These are phyloP conservation scores for Diaporthe sp. DNA, from an alignment of 2,329 filamentous ascomycete species.

Conservation along the genomic window DNA sequence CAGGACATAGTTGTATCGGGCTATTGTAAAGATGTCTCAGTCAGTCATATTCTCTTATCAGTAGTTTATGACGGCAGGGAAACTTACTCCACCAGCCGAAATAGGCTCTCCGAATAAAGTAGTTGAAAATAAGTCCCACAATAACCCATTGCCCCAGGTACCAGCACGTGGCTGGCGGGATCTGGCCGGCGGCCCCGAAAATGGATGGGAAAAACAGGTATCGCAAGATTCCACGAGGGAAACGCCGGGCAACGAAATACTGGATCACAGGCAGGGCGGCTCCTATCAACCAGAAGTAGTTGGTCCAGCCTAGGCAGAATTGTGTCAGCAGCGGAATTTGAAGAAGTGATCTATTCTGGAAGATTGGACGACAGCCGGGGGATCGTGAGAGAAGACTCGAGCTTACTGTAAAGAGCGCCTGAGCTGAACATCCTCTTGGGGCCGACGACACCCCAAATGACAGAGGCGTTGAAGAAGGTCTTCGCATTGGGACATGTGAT, in stretches of 20 bases:
- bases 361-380: too few relatives aligned
- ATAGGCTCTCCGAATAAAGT: slow-evolving; percentile 58
- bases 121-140: slow-evolving; percentile 66
- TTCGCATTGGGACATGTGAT: slow-evolving; percentile 67
- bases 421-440: slow-evolving; percentile 61
- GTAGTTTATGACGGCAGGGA: not conserved
- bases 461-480: slow-evolving; percentile 69
- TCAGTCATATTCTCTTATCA: not conserved
- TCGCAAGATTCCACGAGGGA: slow-evolving; percentile 56
- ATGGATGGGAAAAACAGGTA: slow-evolving; percentile 65
- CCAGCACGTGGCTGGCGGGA: slow-evolving; percentile 66
- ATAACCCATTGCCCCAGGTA: slow-evolving; percentile 66
- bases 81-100: slow-evolving; percentile 64
- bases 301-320: slow-evolving; percentile 46
- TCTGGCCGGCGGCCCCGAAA: slow-evolving; percentile 59
- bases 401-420: slow-evolving; percentile 10
- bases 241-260: slow-evolving; percentile 58
- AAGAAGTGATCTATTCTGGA: too few relatives aligned
- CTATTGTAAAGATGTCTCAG: slow-evolving; percentile 33
- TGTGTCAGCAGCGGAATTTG: not conserved
- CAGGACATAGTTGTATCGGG: slow-evolving; percentile 68
- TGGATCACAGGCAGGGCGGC: slow-evolving; percentile 58
- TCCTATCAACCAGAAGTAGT: slow-evolving; percentile 68
- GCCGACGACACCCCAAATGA: slow-evolving; percentile 72
- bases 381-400: not conserved